Evolutionary conservation across 2,329 filamentous ascomycete genomes (phyloP).

Genomic region (Colletotrichum tropicicola): DNA sequence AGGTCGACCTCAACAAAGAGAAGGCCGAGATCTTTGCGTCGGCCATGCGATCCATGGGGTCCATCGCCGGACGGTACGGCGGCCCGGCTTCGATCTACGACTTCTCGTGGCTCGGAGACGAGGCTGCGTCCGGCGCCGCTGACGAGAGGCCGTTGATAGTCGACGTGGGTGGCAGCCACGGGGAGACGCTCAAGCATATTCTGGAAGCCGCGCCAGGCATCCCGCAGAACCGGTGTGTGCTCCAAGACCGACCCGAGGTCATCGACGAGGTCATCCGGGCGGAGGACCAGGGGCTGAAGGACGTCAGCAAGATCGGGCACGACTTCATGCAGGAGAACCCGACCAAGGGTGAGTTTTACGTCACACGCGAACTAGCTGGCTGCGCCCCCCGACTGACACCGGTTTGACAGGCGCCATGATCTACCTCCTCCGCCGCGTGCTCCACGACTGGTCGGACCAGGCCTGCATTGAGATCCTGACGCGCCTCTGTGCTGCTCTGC

Average conservation of each 20-base stretch:
- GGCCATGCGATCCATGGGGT: not conserved
- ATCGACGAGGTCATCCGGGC: conserved; percentile 34
- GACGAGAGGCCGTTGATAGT: conserved; percentile 35
- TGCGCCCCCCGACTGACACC: too few relatives aligned
- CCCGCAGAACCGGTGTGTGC: conserved; percentile 36
- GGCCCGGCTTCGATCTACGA: conserved; percentile 35
- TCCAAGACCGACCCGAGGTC: conserved; percentile 40
- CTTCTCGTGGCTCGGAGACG: conserved; percentile 37
- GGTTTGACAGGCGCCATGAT: conserved; percentile 39
- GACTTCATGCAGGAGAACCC: conserved; percentile 37
- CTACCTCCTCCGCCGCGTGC: conserved; percentile 44
- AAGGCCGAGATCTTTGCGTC: not conserved
- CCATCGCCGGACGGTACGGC: not conserved
- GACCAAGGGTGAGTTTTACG: not conserved
- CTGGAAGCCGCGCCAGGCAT: conserved; percentile 34
- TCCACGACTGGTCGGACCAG: conserved; percentile 46
- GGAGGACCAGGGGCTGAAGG: conserved; percentile 27
- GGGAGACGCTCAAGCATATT: conserved; percentile 35
- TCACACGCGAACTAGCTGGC: too few relatives aligned
- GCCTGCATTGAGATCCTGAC: conserved; percentile 38
- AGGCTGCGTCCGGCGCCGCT: not conserved
- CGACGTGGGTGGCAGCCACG: conserved; percentile 42
- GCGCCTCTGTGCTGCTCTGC: conserved; percentile 37
- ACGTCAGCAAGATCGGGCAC: conserved; percentile 32
- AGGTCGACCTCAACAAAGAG: not conserved